Evolutionary conservation across 495 filamentous ascomycete species (phyloP).

Genomic region (Penicillium odoratum): DNA sequence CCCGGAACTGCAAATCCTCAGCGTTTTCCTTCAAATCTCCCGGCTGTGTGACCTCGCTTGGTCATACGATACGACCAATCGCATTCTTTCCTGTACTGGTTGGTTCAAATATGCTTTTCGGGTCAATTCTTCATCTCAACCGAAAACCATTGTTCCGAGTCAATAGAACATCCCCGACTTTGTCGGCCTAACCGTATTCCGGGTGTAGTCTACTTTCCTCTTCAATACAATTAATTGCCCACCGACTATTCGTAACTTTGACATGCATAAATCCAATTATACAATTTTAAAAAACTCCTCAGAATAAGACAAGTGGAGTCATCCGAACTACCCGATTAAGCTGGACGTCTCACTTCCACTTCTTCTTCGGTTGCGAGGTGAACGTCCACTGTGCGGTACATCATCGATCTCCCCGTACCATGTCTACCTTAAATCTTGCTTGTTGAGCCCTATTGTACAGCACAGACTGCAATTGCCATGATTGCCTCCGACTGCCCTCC

Average conservation of each 20-base stretch:
- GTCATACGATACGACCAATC: neutral
- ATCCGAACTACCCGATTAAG: slow-evolving; percentile 10
- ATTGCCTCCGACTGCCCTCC: neutral
- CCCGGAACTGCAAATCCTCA: neutral
- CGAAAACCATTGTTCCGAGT: neutral
- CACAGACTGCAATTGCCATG: neutral
- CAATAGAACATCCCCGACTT: neutral
- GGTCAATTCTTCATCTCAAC: neutral
- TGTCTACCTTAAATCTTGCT: slow-evolving; percentile 1
- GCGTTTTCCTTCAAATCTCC: no score
- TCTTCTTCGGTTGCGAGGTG: neutral
- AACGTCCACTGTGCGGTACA: slow-evolving; percentile 22
- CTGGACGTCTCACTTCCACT: neutral
- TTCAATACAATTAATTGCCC: neutral
- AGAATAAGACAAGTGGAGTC: slow-evolving; percentile 18
- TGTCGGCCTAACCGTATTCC: neutral
- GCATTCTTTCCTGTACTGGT: neutral
- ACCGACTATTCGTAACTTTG: neutral
- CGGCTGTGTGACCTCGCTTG: neutral
- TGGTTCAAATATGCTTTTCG: neutral
- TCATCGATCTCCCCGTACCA: slow-evolving; percentile 17
- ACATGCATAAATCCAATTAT: neutral
- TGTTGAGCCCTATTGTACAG: neutral
- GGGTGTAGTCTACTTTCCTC: neutral
- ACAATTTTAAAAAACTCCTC: neutral